Evolutionary conservation across 1,284 basidiomycete species (phyloP).

Genomic region (Tylopilus orsonianus): DNA sequence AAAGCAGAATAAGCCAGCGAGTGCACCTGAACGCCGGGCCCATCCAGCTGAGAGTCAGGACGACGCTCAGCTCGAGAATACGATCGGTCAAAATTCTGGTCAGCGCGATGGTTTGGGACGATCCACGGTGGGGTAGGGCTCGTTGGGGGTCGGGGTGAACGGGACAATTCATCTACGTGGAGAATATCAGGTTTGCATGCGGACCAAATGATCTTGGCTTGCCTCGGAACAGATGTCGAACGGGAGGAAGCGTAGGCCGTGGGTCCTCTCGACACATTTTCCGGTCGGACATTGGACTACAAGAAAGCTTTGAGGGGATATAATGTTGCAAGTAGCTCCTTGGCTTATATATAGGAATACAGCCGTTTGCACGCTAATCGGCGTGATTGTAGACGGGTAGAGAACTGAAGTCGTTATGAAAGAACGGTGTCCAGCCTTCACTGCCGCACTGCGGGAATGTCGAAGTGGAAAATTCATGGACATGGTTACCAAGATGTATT

Average conservation of each 20-base stretch:
- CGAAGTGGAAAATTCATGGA: slow-evolving; percentile 23
- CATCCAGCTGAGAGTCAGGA: slow-evolving; percentile 27
- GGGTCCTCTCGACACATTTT: slow-evolving; percentile 38
- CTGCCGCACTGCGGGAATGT: slow-evolving; percentile 24
- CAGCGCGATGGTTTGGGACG: slow-evolving; percentile 36
- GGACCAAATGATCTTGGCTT: slow-evolving; percentile 16
- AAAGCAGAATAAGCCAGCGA: not conserved
- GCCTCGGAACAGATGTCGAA: slow-evolving; percentile 73
- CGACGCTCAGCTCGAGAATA: slow-evolving; percentile 27
- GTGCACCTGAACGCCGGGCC: slow-evolving; percentile 34
- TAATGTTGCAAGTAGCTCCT: slow-evolving; percentile 4
- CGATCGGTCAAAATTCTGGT: slow-evolving; percentile 26
- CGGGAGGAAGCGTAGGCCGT: slow-evolving; percentile 71
- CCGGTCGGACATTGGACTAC: slow-evolving; percentile 42
- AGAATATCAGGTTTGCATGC: slow-evolving; percentile 8
- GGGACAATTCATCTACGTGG: slow-evolving; percentile 45
- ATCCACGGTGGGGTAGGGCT: slow-evolving; percentile 42
- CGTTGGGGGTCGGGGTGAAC: slow-evolving; percentile 35
- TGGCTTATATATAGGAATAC: slow-evolving; percentile 31
- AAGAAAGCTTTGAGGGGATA: slow-evolving; percentile 12
- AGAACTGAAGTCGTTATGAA: slow-evolving; percentile 26
- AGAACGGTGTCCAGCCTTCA: slow-evolving; percentile 26
- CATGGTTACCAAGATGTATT: slow-evolving; percentile 31
- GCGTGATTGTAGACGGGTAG: slow-evolving; percentile 19
- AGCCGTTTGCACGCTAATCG: slow-evolving; percentile 23